phyloP scores from a whole-genome alignment of 768 basidiomycete species.

The Kondoa subrosea region DNA sequence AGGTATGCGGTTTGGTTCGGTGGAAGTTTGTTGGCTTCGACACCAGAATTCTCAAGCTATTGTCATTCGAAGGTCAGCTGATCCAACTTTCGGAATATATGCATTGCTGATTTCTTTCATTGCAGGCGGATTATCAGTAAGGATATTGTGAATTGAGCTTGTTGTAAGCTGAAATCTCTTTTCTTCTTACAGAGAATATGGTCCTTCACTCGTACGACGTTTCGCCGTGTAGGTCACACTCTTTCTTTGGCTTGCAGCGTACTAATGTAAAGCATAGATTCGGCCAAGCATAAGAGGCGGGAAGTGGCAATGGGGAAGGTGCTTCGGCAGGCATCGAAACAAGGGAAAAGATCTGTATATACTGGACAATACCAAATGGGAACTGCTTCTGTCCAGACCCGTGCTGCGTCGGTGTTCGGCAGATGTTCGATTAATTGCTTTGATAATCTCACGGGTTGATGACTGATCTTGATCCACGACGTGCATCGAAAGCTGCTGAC shows the following conservation, averaged over 20 bases:
- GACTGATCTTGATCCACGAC: no score
- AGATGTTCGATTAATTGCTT: no score
- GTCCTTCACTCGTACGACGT: neutral
- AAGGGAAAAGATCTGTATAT: neutral
- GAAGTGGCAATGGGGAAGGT: neutral
- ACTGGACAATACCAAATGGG: no score
- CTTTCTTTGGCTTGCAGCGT: neutral
- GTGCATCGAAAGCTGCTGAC: no score
- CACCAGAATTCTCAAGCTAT: slow-evolving; percentile 38
- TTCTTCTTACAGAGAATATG: slow-evolving; percentile 7
- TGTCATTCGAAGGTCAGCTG: slow-evolving; percentile 30
- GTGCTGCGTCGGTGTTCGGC: no score
- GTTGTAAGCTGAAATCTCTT: neutral
- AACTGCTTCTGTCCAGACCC: no score
- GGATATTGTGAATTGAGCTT: neutral
- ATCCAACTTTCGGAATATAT: neutral
- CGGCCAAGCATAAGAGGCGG: neutral
- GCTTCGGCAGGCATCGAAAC: neutral
- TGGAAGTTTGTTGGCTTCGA: slow-evolving; percentile 64
- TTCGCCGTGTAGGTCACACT: slow-evolving; percentile 2
- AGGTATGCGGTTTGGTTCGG: slow-evolving; percentile 97
- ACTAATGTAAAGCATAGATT: neutral
- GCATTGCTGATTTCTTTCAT: neutral
- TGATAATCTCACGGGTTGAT: no score
- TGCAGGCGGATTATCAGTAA: slow-evolving; percentile 9